A percentile compares a stretch with the other conserved stretches of the same genome.
Evolutionary conservation across 176 grass and related monocot genomes (phyloP).

Genomic region (Elaeis guineensis): DNA sequence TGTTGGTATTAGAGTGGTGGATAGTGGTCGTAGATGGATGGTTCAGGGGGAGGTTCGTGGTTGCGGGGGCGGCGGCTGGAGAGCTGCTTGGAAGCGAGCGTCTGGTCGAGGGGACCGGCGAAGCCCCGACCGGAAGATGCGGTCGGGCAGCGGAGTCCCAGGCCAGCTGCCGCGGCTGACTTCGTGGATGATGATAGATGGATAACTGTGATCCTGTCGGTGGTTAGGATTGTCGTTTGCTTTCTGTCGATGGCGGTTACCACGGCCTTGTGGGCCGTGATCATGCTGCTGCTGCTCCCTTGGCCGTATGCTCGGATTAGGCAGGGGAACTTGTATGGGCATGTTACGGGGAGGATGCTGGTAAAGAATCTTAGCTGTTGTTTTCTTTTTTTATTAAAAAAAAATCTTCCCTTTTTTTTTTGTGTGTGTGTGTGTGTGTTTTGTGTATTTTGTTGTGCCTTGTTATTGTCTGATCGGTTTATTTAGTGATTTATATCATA

Average conservation of each 20-base stretch:
- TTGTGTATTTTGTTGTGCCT: no score
- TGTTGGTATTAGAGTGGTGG: no score
- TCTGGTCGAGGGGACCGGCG: neutral
- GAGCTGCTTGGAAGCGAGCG: constrained; percentile 2
- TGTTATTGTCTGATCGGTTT: no score
- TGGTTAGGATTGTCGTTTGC: constrained; percentile 27
- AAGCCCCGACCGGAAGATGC: constrained; percentile 2
- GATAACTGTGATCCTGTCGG: constrained; percentile 19
- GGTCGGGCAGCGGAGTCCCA: constrained; percentile 14
- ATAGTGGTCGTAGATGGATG: neutral
- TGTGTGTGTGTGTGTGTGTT: neutral
- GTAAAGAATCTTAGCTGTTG: constrained; percentile 1
- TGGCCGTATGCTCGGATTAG: constrained; percentile 40
- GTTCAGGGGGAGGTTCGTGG: neutral
- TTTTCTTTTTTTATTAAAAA: neutral
- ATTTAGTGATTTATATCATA: no score
- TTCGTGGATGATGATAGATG: constrained; percentile 22
- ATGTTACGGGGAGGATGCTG: constrained; percentile 43
- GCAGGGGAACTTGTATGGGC: constrained; percentile 40
- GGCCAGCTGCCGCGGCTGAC: constrained; percentile 3
- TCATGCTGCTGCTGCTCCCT: constrained; percentile 42
- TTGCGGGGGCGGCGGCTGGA: neutral
- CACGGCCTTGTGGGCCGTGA: constrained; percentile 28
- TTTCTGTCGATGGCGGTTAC: constrained; percentile 40
- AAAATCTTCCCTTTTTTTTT: neutral